phyloP scores from a whole-genome alignment of 805 yeast genomes.

The Saccharomycopsis amapae region DNA sequence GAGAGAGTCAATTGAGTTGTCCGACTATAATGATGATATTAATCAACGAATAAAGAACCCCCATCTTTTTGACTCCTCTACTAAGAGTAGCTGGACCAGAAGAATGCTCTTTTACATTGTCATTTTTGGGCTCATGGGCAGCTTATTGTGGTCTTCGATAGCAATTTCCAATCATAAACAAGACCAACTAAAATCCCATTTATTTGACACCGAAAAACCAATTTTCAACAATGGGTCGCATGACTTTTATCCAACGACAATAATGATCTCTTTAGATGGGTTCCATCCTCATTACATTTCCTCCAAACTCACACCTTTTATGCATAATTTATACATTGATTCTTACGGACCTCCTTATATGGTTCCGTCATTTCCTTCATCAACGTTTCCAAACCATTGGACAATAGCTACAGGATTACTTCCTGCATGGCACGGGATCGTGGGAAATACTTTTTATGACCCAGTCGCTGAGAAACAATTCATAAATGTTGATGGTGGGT shows the following conservation, averaged over 20 bases:
- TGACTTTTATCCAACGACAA: slow-evolving; percentile 68
- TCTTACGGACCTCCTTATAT: slow-evolving; percentile 71
- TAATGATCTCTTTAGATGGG: slow-evolving; percentile 78
- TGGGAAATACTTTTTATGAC: slow-evolving; percentile 75
- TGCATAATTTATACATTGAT: slow-evolving; percentile 49
- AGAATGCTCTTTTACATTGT: slow-evolving; percentile 2
- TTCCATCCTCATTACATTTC: slow-evolving; percentile 86
- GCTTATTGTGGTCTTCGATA: slow-evolving; percentile 11
- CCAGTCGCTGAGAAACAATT: slow-evolving; percentile 49
- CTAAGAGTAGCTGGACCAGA: background rate
- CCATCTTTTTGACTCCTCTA: slow-evolving; percentile 4
- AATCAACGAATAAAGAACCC: slow-evolving; percentile 23
- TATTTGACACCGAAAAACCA: slow-evolving; percentile 21
- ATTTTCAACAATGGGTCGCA: slow-evolving; percentile 55
- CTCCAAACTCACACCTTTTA: slow-evolving; percentile 56
- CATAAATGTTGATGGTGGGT: slow-evolving; percentile 49
- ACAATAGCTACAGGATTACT: slow-evolving; percentile 78
- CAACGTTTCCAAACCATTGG: slow-evolving; percentile 91
- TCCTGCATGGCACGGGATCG: slow-evolving; percentile 81
- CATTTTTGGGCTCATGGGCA: slow-evolving; percentile 2
- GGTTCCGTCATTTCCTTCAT: slow-evolving; percentile 82
- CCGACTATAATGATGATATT: slow-evolving; percentile 13
- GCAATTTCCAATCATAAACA: slow-evolving; percentile 14
- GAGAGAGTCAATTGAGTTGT: too few species aligned
- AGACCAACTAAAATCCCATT: background rate